Conservation (phyloP, 2,329 filamentous ascomycete genomes). For the Diaporthe citriasiana region DNA sequence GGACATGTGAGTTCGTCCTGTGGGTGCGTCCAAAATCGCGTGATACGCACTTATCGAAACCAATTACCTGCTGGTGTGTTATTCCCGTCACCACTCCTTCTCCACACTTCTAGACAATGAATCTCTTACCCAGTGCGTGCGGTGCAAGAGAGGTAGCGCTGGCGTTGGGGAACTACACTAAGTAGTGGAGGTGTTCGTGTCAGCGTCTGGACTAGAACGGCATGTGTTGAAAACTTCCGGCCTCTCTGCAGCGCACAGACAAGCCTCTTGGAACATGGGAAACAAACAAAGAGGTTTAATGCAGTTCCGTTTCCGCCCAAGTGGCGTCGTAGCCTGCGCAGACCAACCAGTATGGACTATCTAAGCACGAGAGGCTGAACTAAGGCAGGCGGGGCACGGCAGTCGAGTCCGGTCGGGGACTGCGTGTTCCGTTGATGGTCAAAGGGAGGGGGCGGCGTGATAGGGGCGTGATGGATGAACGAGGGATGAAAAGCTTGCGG, state of each 20-base stretch:
- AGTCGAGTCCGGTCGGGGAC: slow-evolving; percentile 2
- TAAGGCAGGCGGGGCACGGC: slow-evolving; percentile 1
- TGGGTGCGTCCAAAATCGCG: slow-evolving; percentile 14
- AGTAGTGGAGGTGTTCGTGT: slow-evolving; percentile 33
- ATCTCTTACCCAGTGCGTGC: neutral
- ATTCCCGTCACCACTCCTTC: slow-evolving; percentile 18
- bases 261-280: neutral
- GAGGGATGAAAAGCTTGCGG: neutral
- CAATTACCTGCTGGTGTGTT: slow-evolving; percentile 3
- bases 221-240: slow-evolving; percentile 33
- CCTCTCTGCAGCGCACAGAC: slow-evolving; percentile 25
- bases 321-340: neutral
- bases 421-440: slow-evolving; percentile 8
- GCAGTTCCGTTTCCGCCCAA: slow-evolving; percentile 18
- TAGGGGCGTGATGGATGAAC: slow-evolving; percentile 20
- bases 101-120: neutral
- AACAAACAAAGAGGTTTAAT: slow-evolving; percentile 25
- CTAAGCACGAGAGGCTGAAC: neutral
- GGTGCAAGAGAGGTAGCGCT: slow-evolving; percentile 7
- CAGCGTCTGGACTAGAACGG: slow-evolving; percentile 25
- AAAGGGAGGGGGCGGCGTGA: slow-evolving; percentile 18
- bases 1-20: slow-evolving; percentile 8
- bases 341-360: neutral
- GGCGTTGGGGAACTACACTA: slow-evolving; percentile 18
- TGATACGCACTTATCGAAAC: neutral